A percentile compares a stretch with the other conserved stretches of the same genome.
These are phyloP conservation scores for Phytophthora fragariae DNA, from an alignment of 352 stramenopile species.

Conservation along the genomic window DNA sequence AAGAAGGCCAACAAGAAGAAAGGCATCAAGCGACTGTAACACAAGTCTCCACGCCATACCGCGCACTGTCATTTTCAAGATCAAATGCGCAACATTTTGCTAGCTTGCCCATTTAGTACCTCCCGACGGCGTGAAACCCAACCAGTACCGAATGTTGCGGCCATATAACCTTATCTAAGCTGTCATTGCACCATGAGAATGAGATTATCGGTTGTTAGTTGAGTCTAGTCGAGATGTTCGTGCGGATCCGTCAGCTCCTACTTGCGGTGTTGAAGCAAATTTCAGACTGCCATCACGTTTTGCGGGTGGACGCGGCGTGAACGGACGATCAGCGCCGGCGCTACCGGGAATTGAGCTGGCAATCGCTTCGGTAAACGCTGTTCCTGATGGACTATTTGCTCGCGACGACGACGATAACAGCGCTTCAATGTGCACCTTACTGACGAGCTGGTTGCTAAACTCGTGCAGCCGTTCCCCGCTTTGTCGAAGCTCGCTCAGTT, in stretches of 20 bases:
- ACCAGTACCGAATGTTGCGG: constrained; percentile 8
- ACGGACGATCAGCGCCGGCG: constrained; percentile 19
- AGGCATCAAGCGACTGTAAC: constrained; percentile 70
- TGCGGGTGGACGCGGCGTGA: constrained; percentile 28
- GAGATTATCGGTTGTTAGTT: background rate
- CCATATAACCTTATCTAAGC: constrained; percentile 42
- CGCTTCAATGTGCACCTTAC: constrained; percentile 55
- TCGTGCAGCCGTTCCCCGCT: constrained; percentile 54
- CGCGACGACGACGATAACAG: constrained; percentile 19
- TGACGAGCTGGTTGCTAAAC: constrained; percentile 77
- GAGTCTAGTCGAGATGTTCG: constrained; percentile 1
- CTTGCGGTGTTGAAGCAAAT: background rate
- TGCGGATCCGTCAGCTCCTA: background rate
- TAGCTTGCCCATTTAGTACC: constrained; percentile 18
- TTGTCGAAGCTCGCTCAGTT: constrained; percentile 51
- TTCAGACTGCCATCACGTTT: constrained; percentile 18
- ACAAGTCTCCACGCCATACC: background rate
- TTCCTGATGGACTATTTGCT: background rate
- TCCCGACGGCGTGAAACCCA: background rate
- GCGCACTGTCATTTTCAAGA: constrained; percentile 1
- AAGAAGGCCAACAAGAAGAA: constrained; percentile 81
- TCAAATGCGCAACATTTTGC: constrained; percentile 24
- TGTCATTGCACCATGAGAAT: constrained; percentile 13
- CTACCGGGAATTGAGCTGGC: background rate
- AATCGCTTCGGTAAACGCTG: background rate